Evolutionary conservation across 345 rosid species (phyloP), one percentile per base, ranked within the genome.

Genomic region (Fremontodendron californicum): DNA sequence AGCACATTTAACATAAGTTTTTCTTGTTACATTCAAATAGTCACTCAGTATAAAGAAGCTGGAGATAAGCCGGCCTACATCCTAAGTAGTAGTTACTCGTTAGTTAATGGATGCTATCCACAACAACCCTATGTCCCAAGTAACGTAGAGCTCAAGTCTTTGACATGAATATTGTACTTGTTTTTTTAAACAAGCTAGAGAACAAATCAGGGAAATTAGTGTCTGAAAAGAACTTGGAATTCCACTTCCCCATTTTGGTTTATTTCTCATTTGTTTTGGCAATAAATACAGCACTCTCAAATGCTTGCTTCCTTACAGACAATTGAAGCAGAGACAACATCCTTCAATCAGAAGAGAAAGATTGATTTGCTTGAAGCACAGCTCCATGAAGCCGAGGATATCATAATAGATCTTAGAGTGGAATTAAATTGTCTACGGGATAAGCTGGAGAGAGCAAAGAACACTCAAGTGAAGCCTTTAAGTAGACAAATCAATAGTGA

Each of bases 361-460:
- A 89, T 91, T 69, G 91, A 90, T 80, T 90, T 82, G 85, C 94
- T 93, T 79, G 97, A 91, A 85, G 92, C 90, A 10, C 96, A 91
- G 83, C 88, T 93, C 48, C 82, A 83, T 51, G 96, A 88, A 78
- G 94, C 93, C 9, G 96, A 91, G 87, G 90, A 88, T 39, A 85
- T 91, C 64, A 87, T 90, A 77, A 78, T 85, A 37, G 97, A 90
- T 80, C 88, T 93, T 52, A 90, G 98, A 81, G 76, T 72, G 9
- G 96, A 93, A 85, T 42, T 91, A 78, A 81, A 70, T 15, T 84
- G 72, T 81, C 84, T 78, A 27, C 84, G 79, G 48, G 89, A 87
- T 71, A 85, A 86, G 76, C 57, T 91, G 78, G 87, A 79, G 74
- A 88, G 83, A 74, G 83, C 66, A 73, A 87, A 65, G 82, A 75